Percentiles rank a stretch among this genome's conserved stretches.
phyloP scores from a whole-genome alignment of 495 filamentous ascomycete genomes.

The Penicillium argentinense region DNA sequence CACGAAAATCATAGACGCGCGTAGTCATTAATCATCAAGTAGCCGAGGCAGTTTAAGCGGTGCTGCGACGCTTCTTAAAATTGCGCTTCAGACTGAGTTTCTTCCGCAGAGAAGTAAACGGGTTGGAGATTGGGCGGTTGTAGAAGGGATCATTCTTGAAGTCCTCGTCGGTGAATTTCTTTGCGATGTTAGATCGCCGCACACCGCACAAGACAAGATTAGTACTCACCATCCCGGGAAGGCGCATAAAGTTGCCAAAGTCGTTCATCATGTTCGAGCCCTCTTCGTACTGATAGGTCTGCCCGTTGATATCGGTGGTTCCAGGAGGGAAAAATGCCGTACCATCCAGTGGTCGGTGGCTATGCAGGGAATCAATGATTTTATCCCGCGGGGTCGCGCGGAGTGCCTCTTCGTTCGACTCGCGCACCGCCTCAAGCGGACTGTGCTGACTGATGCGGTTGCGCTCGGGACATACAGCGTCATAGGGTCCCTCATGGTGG shows the following conservation, averaged over 20 bases:
- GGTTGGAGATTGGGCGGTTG: slow-evolving; percentile 32
- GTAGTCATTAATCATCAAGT: background rate
- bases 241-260: slow-evolving; percentile 39
- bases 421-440: slow-evolving; percentile 74
- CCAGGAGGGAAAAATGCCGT: slow-evolving; percentile 76
- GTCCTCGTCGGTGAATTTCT: slow-evolving; percentile 51
- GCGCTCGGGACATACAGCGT: slow-evolving; percentile 72
- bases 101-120: slow-evolving; percentile 33
- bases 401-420: slow-evolving; percentile 74
- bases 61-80: slow-evolving; percentile 32
- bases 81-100: slow-evolving; percentile 35
- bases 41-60: slow-evolving; percentile 12
- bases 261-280: slow-evolving; percentile 83
- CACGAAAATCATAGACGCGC: background rate
- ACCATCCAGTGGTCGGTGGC: slow-evolving; percentile 83
- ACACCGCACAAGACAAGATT: background rate
- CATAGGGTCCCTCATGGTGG: slow-evolving; percentile 92
- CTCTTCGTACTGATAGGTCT: slow-evolving; percentile 77
- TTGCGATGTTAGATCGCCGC: background rate
- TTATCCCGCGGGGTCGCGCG: slow-evolving; percentile 81
- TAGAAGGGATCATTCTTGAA: slow-evolving; percentile 50
- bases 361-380: slow-evolving; percentile 69
- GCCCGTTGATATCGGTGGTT: slow-evolving; percentile 60
- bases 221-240: slow-evolving; percentile 34
- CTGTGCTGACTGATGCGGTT: slow-evolving; percentile 62